A percentile compares a stretch with the other conserved stretches of the same genome.
Evolutionary conservation across 768 basidiomycete genomes (phyloP).

Genomic region (Auricularia sp.): DNA sequence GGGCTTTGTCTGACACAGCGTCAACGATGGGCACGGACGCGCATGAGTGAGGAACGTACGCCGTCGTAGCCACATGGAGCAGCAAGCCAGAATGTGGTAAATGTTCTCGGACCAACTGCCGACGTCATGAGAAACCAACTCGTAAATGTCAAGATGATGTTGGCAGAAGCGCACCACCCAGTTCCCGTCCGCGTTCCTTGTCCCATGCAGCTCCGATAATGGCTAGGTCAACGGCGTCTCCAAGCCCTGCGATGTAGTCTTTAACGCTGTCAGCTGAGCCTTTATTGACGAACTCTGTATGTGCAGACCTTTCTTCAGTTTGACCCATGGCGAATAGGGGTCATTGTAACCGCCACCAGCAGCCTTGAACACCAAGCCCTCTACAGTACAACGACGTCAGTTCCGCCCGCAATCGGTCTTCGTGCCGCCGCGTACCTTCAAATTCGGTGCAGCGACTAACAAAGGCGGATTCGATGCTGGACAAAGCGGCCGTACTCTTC

Average conservation of each 20-base stretch:
- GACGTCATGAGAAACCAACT: constrained; percentile 1
- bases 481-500: constrained; percentile 9
- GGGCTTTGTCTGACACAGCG: not conserved
- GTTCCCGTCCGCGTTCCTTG: constrained; percentile 61
- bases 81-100: constrained; percentile 77
- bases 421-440: constrained; percentile 31
- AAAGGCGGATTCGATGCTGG: constrained; percentile 36
- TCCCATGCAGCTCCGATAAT: constrained; percentile 76
- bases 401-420: too few species aligned
- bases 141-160: not conserved
- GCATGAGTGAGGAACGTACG: constrained; percentile 26
- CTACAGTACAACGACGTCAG: constrained; percentile 11
- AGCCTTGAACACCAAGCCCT: constrained; percentile 65
- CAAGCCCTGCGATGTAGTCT: constrained; percentile 82
- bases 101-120: constrained; percentile 57
- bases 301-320: constrained; percentile 33
- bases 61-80: constrained; percentile 33
- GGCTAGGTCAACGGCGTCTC: constrained; percentile 72
- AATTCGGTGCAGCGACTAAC: constrained; percentile 39
- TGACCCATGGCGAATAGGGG: constrained; percentile 64
- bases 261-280: not conserved
- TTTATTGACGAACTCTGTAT: too few species aligned
- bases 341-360: constrained; percentile 61
- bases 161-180: constrained; percentile 44
- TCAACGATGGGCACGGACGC: not conserved